Conservation (phyloP, 2,329 filamentous ascomycete species). For the Xylariomycetidae sp. region DNA sequence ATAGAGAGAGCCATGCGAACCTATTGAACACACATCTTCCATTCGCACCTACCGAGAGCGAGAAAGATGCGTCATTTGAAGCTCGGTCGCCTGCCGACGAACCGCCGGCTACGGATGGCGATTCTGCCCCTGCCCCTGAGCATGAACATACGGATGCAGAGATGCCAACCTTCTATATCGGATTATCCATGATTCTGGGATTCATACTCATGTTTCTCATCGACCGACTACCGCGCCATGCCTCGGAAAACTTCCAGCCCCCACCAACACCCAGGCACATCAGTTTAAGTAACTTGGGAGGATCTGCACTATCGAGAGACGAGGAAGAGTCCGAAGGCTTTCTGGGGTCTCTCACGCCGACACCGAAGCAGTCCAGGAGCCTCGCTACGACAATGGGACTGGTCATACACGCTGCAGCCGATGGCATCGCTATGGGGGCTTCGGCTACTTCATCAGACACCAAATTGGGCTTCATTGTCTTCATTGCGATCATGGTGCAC, state of each 20-base stretch:
- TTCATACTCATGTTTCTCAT: conserved; percentile 97
- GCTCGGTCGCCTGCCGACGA: conserved; percentile 17
- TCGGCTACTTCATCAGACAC: conserved; percentile 70
- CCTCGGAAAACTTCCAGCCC: conserved; percentile 57
- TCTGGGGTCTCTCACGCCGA: conserved; percentile 50
- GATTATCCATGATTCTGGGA: conserved; percentile 77
- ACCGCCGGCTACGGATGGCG: conserved; percentile 9
- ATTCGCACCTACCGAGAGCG: conserved; percentile 1
- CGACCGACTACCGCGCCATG: conserved; percentile 74
- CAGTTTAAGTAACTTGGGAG: conserved; percentile 74
- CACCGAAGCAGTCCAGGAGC: conserved; percentile 53
- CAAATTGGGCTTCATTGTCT: conserved; percentile 83
- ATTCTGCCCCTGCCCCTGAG: conserved; percentile 7
- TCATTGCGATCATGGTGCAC: conserved; percentile 94
- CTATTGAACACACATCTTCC: conserved; percentile 1
- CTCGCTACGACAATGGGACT: conserved; percentile 85
- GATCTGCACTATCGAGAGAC: conserved; percentile 38
- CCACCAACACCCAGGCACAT: conserved; percentile 73
- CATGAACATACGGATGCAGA: conserved; percentile 33
- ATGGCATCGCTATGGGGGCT: conserved; percentile 92
- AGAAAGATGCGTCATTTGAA: conserved; percentile 4
- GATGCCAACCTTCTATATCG: conserved; percentile 70
- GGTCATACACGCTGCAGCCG: conserved; percentile 92
- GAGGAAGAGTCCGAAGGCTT: conserved; percentile 55
- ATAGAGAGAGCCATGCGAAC: not conserved